These are phyloP conservation scores for Malus sieversii DNA, from an alignment of 306 rosid species.

Conservation along the genomic window DNA sequence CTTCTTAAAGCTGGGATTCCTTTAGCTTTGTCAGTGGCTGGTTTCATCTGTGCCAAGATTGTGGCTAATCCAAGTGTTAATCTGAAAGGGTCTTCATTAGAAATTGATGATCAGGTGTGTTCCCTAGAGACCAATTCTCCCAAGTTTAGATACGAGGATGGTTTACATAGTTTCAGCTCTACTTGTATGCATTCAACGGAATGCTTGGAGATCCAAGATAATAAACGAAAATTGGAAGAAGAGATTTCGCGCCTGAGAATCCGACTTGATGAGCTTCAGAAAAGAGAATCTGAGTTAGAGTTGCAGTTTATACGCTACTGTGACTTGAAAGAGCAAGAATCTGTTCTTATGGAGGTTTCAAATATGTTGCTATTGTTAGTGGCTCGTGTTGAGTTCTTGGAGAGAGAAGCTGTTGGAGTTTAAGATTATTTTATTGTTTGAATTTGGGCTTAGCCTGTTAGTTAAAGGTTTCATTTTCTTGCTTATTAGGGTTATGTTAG, in stretches of 20 bases:
- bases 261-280: slow-evolving; percentile 41
- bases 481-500: too few species aligned
- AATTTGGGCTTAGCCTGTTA: too few species aligned
- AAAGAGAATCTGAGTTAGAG: slow-evolving; percentile 41
- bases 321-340: slow-evolving; percentile 55
- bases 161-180: slow-evolving; percentile 17
- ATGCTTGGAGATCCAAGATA: slow-evolving; percentile 1
- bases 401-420: slow-evolving; percentile 22
- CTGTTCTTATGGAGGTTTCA: slow-evolving; percentile 30
- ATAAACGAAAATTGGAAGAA: slow-evolving; percentile 18
- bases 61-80: slow-evolving; percentile 32
- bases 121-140: slow-evolving; percentile 19
- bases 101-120: not conserved
- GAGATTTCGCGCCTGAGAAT: slow-evolving; percentile 35
- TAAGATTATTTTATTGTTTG: too few species aligned
- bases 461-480: too few species aligned
- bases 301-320: slow-evolving; percentile 38
- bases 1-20: slow-evolving; percentile 68
- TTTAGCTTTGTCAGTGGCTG: slow-evolving; percentile 52
- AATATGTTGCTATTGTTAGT: slow-evolving; percentile 39
- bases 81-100: slow-evolving; percentile 9
- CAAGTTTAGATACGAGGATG: slow-evolving; percentile 13
- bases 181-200: not conserved
- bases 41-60: slow-evolving; percentile 46
- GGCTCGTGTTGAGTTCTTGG: slow-evolving; percentile 44